phyloP scores from a whole-genome alignment of 345 rosid species.

The Excoecaria agallocha region DNA sequence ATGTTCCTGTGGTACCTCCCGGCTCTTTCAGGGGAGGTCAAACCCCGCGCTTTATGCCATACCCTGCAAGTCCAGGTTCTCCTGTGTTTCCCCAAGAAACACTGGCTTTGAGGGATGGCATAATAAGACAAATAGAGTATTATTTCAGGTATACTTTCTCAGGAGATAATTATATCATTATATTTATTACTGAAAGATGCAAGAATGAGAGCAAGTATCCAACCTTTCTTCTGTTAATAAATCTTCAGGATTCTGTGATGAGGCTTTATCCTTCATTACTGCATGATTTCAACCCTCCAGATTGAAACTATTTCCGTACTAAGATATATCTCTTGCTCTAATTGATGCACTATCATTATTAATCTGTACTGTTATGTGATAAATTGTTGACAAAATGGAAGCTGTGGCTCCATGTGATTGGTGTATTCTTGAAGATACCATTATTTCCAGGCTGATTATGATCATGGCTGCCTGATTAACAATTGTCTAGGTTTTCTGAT shows the following conservation, averaged over 20 bases:
- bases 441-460: neutral
- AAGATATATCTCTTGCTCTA: neutral
- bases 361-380: neutral
- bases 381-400: neutral
- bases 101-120: conserved; percentile 45
- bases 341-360: neutral
- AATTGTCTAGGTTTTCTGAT: neutral
- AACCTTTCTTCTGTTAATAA: neutral
- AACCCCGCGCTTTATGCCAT: conserved; percentile 56
- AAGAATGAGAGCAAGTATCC: neutral
- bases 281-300: no score
- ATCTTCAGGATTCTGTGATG: neutral
- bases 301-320: neutral
- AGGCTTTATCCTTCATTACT: neutral
- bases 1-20: conserved; percentile 60
- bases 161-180: neutral
- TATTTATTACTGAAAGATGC: conserved; percentile 8
- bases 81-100: conserved; percentile 46
- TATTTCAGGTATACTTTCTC: conserved; percentile 73
- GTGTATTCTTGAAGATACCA: no score
- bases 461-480: neutral
- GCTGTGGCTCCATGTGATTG: neutral
- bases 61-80: conserved; percentile 55
- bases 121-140: conserved; percentile 78
- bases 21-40: conserved; percentile 74